Evolutionary conservation across 257 asterid genomes (phyloP), one percentile per base, ranked within the genome.

Genomic region (Nicotiana undulata): DNA sequence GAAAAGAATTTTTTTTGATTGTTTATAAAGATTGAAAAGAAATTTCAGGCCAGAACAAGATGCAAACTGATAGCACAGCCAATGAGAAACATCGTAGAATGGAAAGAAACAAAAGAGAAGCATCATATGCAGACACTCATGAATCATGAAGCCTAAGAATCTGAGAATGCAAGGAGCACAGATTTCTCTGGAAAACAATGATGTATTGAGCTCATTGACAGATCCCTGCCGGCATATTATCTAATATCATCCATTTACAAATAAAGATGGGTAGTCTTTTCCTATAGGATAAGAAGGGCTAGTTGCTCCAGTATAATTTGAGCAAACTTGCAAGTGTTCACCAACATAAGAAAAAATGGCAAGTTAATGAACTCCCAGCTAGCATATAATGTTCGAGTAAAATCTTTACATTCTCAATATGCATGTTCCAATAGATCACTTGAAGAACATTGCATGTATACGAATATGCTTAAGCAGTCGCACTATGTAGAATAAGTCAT

Each of bases 21-120:
- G 49, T 40, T 40, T 9, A 40, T 40, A 40, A 40, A 40, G 49
- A 32, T 18, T 34, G 56, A 28, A 70, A 7, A 16, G 77, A 44
- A 70, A 70, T 70, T 70, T 9, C 56, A 70, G 77, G 40, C 77
- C 58, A 34, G 49, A 70, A 17, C 8, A 24, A 68, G 58, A 70
- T 70, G 77, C 52, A 17, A 70, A 46, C 16, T 40, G 53, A 16
- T 55, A 34, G 49, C 77, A 70, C 49, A 51, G 32, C 16, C 22
- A 56, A 56, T 17, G 10, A 18, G 63, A 56, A 56, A 18, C 26
- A 56, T 56, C 20, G 18, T 18, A 56, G 11, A 56, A 56, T 56
- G 60, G 78, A 72, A 72, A 72, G 60, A 72, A 72, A 46, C 78
- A 72, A 46, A 72, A 59, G 22, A 72, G 78, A 72, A 72, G 58